Evolutionary conservation across 495 filamentous ascomycete species (phyloP).

Genomic region (Terfezia boudieri): DNA sequence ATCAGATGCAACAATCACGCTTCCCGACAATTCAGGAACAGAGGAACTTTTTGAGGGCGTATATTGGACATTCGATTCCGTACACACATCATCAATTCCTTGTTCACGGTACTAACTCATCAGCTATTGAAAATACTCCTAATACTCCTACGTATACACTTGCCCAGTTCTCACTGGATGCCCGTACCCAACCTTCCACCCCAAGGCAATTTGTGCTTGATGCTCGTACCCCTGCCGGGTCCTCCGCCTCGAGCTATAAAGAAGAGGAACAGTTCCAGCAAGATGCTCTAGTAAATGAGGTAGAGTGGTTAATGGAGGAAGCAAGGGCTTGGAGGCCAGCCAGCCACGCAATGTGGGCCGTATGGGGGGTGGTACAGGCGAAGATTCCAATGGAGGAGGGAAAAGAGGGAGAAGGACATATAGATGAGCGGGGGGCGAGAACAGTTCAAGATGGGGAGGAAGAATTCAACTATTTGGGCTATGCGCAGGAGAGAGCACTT

Average conservation of each 20-base stretch:
- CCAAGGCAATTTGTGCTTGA: background rate
- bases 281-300: conserved; percentile 18
- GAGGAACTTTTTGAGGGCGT: conserved; percentile 58
- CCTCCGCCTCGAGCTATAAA: background rate
- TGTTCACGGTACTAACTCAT: too few species aligned
- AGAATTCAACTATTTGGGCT: conserved; percentile 80
- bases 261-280: conserved; percentile 37
- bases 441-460: conserved; percentile 31
- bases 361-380: conserved; percentile 92
- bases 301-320: conserved; percentile 50
- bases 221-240: too few species aligned
- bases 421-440: conserved; percentile 7
- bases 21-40: conserved; percentile 74
- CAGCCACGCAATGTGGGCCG: conserved; percentile 76
- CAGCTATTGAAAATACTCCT: too few species aligned
- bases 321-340: conserved; percentile 65
- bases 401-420: background rate
- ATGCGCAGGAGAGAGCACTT: conserved; percentile 72
- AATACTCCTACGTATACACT: too few species aligned
- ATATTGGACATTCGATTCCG: conserved; percentile 45
- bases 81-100: too few species aligned
- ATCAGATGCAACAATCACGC: conserved; percentile 37
- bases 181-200: background rate
- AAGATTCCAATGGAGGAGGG: conserved; percentile 29
- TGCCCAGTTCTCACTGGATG: too few species aligned